Conservation (phyloP, 2,329 filamentous ascomycete genomes). For the Neobulgaria alba region DNA sequence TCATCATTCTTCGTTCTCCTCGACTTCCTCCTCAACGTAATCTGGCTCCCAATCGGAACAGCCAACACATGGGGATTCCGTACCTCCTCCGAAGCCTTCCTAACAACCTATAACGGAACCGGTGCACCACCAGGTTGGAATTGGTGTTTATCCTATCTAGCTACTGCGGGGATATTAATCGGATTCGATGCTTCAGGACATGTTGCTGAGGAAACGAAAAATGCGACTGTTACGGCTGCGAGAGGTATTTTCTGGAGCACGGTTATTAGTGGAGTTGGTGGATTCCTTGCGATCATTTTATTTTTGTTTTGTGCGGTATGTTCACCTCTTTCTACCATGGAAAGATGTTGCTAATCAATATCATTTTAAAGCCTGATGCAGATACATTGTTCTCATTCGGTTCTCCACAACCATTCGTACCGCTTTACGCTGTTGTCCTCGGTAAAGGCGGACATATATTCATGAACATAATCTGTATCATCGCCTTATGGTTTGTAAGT, state of each 20-base stretch:
- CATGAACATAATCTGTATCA: too few relatives aligned
- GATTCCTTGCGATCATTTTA: conserved; percentile 46
- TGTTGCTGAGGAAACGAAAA: conserved; percentile 53
- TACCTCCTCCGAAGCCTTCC: conserved; percentile 49
- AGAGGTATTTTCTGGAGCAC: conserved; percentile 54
- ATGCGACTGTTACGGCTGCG: conserved; percentile 46
- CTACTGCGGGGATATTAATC: conserved; percentile 51
- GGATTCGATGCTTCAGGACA: conserved; percentile 54
- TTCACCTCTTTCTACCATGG: conserved; percentile 11
- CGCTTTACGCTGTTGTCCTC: conserved; percentile 47
- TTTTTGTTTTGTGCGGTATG: conserved; percentile 49
- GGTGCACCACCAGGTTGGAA: conserved; percentile 50
- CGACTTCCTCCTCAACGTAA: conserved; percentile 50
- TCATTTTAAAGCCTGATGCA: conserved; percentile 43
- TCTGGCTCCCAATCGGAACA: conserved; percentile 52
- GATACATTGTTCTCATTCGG: conserved; percentile 44
- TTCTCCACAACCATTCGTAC: conserved; percentile 49
- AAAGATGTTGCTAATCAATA: conserved; percentile 1
- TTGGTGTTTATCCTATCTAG: conserved; percentile 53
- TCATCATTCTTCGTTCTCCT: conserved; percentile 42
- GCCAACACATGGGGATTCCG: conserved; percentile 48
- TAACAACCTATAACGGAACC: conserved; percentile 50
- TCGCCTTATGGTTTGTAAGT: too few relatives aligned
- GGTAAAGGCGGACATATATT: too few relatives aligned
- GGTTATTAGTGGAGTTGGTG: conserved; percentile 45